phyloP scores from a whole-genome alignment of 23 red algal species.

The Agarophyton chilense region DNA sequence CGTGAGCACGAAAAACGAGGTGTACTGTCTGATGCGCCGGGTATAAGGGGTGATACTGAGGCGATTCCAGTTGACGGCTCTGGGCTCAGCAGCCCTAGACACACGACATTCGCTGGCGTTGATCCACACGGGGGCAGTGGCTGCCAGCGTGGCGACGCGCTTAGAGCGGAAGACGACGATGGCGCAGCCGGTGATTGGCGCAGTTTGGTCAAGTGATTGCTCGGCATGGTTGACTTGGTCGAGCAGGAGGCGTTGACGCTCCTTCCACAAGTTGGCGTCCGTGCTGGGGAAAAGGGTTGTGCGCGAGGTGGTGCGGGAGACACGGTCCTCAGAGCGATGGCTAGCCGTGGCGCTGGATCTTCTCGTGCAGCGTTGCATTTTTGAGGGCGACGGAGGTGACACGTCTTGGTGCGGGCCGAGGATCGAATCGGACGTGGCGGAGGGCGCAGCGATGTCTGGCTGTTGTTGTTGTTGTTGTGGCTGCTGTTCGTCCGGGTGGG shows the following conservation, averaged over 20 bases:
- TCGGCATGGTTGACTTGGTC: neutral
- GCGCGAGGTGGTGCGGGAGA: neutral
- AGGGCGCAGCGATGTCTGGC: neutral
- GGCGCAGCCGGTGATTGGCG: constrained; percentile 57
- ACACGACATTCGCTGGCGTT: constrained; percentile 17
- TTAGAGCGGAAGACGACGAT: constrained; percentile 68
- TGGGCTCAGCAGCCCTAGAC: constrained; percentile 42
- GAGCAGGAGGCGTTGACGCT: neutral
- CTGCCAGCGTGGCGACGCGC: constrained; percentile 48
- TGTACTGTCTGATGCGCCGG: neutral
- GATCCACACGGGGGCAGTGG: constrained; percentile 28
- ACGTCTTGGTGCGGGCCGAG: no score
- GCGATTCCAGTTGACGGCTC: constrained; percentile 66
- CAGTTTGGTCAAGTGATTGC: constrained; percentile 17
- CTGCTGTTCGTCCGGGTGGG: neutral
- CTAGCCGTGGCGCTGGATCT: no score
- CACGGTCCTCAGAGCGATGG: neutral
- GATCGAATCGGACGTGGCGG: neutral
- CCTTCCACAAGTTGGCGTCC: neutral
- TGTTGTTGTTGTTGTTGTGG: no score
- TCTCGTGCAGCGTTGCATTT: no score
- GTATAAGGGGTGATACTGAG: constrained; percentile 24
- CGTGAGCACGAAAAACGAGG: constrained; percentile 27
- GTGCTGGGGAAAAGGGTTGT: neutral
- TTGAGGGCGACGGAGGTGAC: no score